A percentile compares a stretch with the other conserved stretches of the same genome.
phyloP scores from a whole-genome alignment of 441 rosid species.

The Raphanus hybrid region DNA sequence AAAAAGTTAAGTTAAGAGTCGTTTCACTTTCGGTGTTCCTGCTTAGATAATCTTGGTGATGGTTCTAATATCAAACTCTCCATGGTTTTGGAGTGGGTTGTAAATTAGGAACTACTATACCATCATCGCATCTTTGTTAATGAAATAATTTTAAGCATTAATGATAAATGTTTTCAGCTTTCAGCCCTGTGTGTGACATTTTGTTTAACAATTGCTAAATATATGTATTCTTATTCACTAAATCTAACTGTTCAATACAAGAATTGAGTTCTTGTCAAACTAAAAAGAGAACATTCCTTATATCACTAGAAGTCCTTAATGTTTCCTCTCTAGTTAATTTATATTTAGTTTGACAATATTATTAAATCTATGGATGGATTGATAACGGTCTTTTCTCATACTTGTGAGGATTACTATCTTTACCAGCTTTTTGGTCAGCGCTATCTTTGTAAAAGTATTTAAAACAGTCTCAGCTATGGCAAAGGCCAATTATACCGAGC shows the following conservation, averaged over 20 bases:
- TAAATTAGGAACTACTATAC: constrained; percentile 27
- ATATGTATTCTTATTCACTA: neutral
- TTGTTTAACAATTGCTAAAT: neutral
- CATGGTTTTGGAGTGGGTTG: constrained; percentile 33
- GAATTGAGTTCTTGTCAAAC: neutral
- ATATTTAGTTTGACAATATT: neutral
- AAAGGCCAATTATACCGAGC: neutral
- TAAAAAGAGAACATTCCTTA: neutral
- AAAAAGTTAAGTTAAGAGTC: neutral
- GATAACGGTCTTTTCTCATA: neutral
- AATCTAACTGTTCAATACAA: neutral
- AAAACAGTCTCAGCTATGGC: neutral
- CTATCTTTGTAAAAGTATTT: neutral
- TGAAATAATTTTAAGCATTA: constrained; percentile 18
- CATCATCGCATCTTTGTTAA: constrained; percentile 29
- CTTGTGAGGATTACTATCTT: neutral
- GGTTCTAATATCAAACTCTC: constrained; percentile 14
- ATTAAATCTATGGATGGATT: neutral
- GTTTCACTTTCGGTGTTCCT: neutral
- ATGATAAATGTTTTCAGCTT: constrained; percentile 14
- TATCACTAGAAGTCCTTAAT: neutral
- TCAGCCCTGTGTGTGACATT: constrained; percentile 1
- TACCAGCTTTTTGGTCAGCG: neutral
- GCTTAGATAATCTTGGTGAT: constrained; percentile 10
- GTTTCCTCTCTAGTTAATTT: neutral